These are phyloP conservation scores for Verticillium longisporum DNA, from an alignment of 2,329 filamentous ascomycete species.

Conservation along the genomic window DNA sequence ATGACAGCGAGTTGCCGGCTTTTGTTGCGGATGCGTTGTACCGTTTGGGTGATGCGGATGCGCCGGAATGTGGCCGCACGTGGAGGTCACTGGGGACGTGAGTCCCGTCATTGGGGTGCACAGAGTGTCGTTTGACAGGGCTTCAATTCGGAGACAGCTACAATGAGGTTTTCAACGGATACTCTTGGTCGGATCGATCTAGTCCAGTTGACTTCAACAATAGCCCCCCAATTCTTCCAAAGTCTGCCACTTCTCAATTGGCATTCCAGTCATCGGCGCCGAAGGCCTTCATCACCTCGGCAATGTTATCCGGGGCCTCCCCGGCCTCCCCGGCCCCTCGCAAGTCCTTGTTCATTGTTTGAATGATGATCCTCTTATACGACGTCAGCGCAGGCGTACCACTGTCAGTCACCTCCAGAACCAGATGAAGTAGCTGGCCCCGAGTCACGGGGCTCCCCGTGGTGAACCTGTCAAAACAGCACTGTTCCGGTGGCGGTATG, in stretches of 20 bases:
- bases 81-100: background rate
- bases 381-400: constrained; percentile 34
- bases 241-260: too few relatives aligned
- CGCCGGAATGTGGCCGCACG: background rate
- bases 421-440: constrained; percentile 38
- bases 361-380: constrained; percentile 34
- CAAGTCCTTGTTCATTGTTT: constrained; percentile 21
- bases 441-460: constrained; percentile 21
- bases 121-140: too few relatives aligned
- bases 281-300: background rate
- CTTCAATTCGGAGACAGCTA: too few relatives aligned
- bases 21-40: background rate
- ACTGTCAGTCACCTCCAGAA: constrained; percentile 38
- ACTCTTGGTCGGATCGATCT: too few relatives aligned
- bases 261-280: background rate
- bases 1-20: background rate
- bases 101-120: too few relatives aligned
- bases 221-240: too few relatives aligned
- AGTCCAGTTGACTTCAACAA: too few relatives aligned
- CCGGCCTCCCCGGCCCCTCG: constrained; percentile 12
- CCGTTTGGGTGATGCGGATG: background rate
- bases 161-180: too few relatives aligned
- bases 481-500: constrained; percentile 31
- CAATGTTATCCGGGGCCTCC: background rate
- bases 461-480: constrained; percentile 18